Base-by-base conservation (phyloP, 2,329 filamentous ascomycete genomes). In the Cytospora piceae region DNA sequence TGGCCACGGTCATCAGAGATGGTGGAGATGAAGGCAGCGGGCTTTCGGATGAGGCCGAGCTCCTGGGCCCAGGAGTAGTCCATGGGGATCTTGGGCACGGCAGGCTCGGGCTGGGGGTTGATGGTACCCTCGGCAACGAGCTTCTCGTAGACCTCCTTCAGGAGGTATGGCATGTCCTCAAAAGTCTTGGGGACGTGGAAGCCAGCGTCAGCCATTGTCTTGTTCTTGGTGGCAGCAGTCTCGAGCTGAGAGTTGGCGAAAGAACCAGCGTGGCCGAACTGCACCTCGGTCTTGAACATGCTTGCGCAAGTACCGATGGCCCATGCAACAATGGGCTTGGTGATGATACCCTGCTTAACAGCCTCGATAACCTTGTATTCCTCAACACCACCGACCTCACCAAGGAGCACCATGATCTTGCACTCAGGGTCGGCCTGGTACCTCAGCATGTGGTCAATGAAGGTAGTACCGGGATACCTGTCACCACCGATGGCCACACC, bases 1-100 rank as follows among this genome's bases (percentile, higher is more conserved):
- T 99, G 95, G 71, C 95, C 95, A 93, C 95, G 95, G 84, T 99
- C 95, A 79, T 99, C 95, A 74, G 95, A 97, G 77, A 99, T 99
- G 79, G 95, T 99, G 74, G 95, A 99, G 81, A 99, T 99, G 86
- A 99, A 99, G 73, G 95, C 95, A 80, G 95, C 95, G 72, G 95
- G 95, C 88, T 99, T 99, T 85, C 95, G 94, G 86, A 99, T 95
- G 74, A 99, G 94, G 77, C 95, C 95, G 71, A 99, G 92, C 83
- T 99, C 95, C 84, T 99, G 95, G 27, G 95, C 95, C 95, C 95
- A 99, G 52, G 94, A 94, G 88, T 99, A 99, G 82, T 99, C 95
- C 75, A 99, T 96, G 76, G 95, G 95, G 78, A 99, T 99, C 91
- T 99, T 99, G 80, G 95, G 95, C 52, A 96, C 93, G 61, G 91